These are phyloP conservation scores for Periconia macrospinosa DNA, from an alignment of 2,329 filamentous ascomycete species.

Conservation along the genomic window DNA sequence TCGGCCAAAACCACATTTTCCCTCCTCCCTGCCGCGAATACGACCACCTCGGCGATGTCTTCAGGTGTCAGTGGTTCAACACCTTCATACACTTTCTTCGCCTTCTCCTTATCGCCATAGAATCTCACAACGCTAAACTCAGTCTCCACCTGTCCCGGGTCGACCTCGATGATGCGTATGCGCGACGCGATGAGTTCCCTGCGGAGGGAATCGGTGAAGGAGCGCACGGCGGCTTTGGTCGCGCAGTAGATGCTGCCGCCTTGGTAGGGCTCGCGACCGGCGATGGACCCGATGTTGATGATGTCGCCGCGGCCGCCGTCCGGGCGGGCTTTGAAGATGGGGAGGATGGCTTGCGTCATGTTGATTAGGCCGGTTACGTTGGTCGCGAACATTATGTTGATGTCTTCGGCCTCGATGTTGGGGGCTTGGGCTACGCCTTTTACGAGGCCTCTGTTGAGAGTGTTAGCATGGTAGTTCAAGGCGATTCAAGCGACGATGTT, in stretches of 20 bases:
- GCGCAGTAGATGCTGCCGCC: constrained; percentile 92
- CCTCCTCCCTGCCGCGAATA: constrained; percentile 79
- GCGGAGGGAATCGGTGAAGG: constrained; percentile 79
- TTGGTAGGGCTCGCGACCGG: constrained; percentile 82
- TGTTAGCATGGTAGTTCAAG: neutral
- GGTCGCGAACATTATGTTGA: constrained; percentile 84
- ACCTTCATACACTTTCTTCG: constrained; percentile 81
- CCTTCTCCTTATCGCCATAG: constrained; percentile 84
- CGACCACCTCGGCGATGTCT: constrained; percentile 87
- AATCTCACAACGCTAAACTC: constrained; percentile 90
- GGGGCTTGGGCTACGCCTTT: constrained; percentile 86
- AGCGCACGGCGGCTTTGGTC: constrained; percentile 84
- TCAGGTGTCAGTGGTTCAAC: constrained; percentile 78
- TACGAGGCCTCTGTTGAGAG: constrained; percentile 70
- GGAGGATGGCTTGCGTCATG: constrained; percentile 90
- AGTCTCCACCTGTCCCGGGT: constrained; percentile 92
- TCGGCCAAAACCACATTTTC: constrained; percentile 93
- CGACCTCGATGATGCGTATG: constrained; percentile 83
- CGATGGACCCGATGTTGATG: constrained; percentile 92
- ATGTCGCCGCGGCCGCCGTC: constrained; percentile 85
- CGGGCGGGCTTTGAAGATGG: constrained; percentile 70
- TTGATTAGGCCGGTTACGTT: constrained; percentile 95
- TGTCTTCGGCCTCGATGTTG: constrained; percentile 78
- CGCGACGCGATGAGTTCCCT: constrained; percentile 80
- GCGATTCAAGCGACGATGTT: neutral